Evolutionary conservation across 805 yeast species (phyloP).

Genomic region (Teunomyces cretensis): DNA sequence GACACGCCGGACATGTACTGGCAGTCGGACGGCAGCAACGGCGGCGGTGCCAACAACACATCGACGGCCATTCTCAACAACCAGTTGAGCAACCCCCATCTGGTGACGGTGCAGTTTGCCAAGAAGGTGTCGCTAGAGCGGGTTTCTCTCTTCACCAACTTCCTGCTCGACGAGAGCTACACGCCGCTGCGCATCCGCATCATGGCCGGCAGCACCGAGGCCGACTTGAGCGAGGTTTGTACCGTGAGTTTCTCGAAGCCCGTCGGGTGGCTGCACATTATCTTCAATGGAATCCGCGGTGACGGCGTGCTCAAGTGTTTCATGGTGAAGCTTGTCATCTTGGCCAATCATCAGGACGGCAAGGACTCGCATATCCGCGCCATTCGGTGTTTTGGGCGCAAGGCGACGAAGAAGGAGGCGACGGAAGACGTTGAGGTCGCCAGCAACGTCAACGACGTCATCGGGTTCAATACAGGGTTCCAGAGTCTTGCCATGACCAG

Average conservation of each 20-base stretch:
- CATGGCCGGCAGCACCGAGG: conserved; percentile 71
- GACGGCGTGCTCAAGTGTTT: conserved; percentile 66
- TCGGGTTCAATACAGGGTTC: conserved; percentile 44
- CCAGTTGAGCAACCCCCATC: conserved; percentile 71
- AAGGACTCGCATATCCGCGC: conserved; percentile 91
- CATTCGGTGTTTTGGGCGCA: conserved; percentile 53
- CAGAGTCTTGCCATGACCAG: conserved; percentile 38
- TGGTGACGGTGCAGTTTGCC: conserved; percentile 73
- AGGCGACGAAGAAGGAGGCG: conserved; percentile 21
- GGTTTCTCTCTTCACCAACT: conserved; percentile 71
- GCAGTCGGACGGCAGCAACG: conserved; percentile 86
- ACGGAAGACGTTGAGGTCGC: conserved; percentile 14
- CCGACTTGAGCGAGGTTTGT: conserved; percentile 67
- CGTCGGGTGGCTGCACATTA: conserved; percentile 73
- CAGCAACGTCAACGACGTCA: conserved; percentile 35
- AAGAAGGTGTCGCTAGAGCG: conserved; percentile 70
- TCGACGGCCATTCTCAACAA: conserved; percentile 26
- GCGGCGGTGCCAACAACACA: conserved; percentile 21
- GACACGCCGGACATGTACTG: conserved; percentile 74
- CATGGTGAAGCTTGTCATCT: conserved; percentile 57
- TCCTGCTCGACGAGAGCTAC: conserved; percentile 79
- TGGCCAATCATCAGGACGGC: conserved; percentile 89
- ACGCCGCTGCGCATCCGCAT: conserved; percentile 74
- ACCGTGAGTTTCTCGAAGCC: conserved; percentile 62
- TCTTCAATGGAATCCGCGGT: conserved; percentile 52